A percentile compares a stretch with the other conserved stretches of the same genome.
Conservation (phyloP, 106 monocot species). For the Triglochin maritima region DNA sequence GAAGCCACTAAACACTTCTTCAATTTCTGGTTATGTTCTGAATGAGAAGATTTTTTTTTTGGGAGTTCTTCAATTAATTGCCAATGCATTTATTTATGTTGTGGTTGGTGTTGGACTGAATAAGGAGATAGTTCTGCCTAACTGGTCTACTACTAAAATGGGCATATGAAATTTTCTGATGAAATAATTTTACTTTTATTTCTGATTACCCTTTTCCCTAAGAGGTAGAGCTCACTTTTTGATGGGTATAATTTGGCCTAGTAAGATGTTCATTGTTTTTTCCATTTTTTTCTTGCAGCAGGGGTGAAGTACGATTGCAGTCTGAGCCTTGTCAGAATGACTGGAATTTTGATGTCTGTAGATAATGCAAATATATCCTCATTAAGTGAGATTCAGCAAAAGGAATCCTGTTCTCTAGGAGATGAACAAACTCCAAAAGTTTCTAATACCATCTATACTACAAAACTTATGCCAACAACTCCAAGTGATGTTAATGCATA, state of each 20-base stretch:
- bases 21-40: no score
- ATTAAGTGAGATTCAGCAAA: background rate
- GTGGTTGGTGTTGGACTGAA: no score
- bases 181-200: no score
- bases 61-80: no score
- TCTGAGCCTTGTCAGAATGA: background rate
- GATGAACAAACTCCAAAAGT: constrained; percentile 15
- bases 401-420: constrained; percentile 2
- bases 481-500: background rate
- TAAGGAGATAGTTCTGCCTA: no score
- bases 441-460: background rate
- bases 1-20: no score
- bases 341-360: background rate
- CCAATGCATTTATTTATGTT: no score
- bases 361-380: constrained; percentile 6
- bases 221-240: background rate
- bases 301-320: background rate
- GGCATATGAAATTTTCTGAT: no score
- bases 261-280: background rate
- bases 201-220: background rate
- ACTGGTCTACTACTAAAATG: no score
- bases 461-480: no score
- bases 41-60: no score
- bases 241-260: background rate
- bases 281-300: background rate